Percentiles rank a stretch among this genome's conserved stretches.
Conservation (phyloP, 2,329 filamentous ascomycete species). For the Botrytis hyacinthi region DNA sequence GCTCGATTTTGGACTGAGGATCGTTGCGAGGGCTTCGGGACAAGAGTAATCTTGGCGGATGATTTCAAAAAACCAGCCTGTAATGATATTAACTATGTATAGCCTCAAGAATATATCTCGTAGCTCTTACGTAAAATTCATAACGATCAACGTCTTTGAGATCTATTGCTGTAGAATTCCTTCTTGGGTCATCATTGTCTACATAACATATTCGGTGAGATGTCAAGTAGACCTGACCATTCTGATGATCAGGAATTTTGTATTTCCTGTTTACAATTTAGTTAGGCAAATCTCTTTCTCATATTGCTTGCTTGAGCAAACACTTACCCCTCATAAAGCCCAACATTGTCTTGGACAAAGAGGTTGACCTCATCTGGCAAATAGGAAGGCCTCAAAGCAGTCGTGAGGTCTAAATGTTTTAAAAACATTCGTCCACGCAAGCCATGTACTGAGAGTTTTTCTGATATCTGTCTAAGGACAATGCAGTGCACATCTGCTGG, state of each 20-base stretch:
- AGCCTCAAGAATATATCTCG: neutral
- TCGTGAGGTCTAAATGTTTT: constrained; percentile 92
- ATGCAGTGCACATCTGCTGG: constrained; percentile 6
- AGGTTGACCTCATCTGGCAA: constrained; percentile 91
- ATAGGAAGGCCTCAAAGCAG: constrained; percentile 88
- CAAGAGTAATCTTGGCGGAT: constrained; percentile 86
- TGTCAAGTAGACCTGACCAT: constrained; percentile 94
- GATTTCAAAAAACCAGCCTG: constrained; percentile 92
- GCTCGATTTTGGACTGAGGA: constrained; percentile 56
- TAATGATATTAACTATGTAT: constrained; percentile 28
- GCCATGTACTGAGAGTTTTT: constrained; percentile 36
- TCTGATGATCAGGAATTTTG: constrained; percentile 91
- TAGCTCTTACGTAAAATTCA: constrained; percentile 73
- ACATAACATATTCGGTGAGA: constrained; percentile 96
- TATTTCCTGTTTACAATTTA: constrained; percentile 64
- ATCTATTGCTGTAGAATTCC: constrained; percentile 80
- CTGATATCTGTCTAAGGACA: constrained; percentile 9
- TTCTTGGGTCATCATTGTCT: constrained; percentile 80
- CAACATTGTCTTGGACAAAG: constrained; percentile 96
- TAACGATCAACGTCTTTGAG: constrained; percentile 87
- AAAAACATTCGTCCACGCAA: constrained; percentile 86
- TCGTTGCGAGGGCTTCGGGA: constrained; percentile 75
- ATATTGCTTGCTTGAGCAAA: neutral
- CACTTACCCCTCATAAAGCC: constrained; percentile 91
- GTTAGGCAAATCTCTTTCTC: neutral